phyloP scores from a whole-genome alignment of 768 basidiomycete species.

The Collybia nuda region DNA sequence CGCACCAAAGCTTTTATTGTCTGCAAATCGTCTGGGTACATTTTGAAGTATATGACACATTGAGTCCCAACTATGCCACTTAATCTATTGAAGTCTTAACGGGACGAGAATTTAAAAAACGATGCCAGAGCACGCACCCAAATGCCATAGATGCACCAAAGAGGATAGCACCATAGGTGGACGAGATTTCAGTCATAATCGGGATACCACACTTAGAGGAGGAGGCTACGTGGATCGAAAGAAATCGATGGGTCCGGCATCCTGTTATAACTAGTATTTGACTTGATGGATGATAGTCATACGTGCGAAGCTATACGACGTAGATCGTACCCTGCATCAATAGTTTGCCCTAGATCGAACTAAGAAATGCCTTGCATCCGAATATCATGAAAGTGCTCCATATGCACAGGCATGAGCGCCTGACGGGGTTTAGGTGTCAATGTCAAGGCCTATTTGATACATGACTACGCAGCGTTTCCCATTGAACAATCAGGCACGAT shows the following conservation, averaged over 20 bases:
- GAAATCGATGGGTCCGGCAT: neutral
- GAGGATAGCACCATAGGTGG: conserved; percentile 18
- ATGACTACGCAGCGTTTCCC: too few relatives aligned
- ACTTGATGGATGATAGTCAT: too few relatives aligned
- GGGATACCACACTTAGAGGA: neutral
- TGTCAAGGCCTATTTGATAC: too few relatives aligned
- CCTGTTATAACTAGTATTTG: too few relatives aligned
- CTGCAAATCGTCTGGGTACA: conserved; percentile 18
- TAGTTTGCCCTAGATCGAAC: too few relatives aligned
- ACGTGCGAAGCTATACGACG: too few relatives aligned
- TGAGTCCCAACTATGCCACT: conserved; percentile 22
- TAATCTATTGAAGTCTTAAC: conserved; percentile 10
- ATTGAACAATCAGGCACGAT: too few relatives aligned
- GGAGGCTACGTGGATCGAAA: neutral
- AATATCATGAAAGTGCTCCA: too few relatives aligned
- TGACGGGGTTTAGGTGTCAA: too few relatives aligned
- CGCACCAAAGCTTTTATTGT: conserved; percentile 19
- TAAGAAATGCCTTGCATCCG: too few relatives aligned
- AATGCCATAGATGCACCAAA: conserved; percentile 21
- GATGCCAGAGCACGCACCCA: conserved; percentile 10
- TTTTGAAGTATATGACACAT: conserved; percentile 23
- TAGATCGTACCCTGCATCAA: too few relatives aligned
- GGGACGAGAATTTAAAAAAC: neutral
- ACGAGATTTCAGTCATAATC: conserved; percentile 5
- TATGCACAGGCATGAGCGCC: too few relatives aligned